Conservation (phyloP, 495 filamentous ascomycete genomes). For the Penicillium flavigenum region DNA sequence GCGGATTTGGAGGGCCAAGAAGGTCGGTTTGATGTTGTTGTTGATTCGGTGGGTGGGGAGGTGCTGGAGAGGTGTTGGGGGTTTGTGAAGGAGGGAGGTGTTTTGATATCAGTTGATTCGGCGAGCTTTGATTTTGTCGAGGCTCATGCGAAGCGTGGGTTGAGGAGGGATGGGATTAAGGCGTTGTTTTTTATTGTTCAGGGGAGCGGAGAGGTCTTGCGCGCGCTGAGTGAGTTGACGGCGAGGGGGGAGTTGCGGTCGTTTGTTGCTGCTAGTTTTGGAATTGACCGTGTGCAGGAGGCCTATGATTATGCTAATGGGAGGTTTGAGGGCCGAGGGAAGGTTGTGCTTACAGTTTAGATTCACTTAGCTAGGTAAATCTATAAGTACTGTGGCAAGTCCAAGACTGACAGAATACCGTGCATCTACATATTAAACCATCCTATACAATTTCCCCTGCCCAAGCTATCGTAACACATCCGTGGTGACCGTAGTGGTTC, state of each 20-base stretch:
- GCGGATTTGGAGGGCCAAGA: constrained; percentile 5
- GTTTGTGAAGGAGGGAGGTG: constrained; percentile 21
- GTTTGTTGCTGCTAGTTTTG: constrained; percentile 30
- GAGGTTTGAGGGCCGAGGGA: constrained; percentile 26
- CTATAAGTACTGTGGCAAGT: not conserved
- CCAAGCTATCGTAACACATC: not conserved
- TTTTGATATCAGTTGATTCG: constrained; percentile 36
- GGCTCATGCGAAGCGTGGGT: constrained; percentile 34
- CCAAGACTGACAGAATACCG: too few species aligned
- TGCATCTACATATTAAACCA: not conserved
- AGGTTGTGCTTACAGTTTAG: constrained; percentile 29
- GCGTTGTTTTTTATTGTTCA: constrained; percentile 38
- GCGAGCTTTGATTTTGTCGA: constrained; percentile 34
- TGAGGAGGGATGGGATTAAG: constrained; percentile 22
- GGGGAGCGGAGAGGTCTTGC: constrained; percentile 20
- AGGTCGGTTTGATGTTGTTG: constrained; percentile 31
- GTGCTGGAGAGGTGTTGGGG: constrained; percentile 29
- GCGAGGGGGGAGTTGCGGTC: constrained; percentile 21
- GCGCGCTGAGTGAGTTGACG: constrained; percentile 21
- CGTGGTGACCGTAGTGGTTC: too few species aligned
- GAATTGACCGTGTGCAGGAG: constrained; percentile 24
- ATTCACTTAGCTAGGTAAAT: not conserved
- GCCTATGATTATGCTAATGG: constrained; percentile 37
- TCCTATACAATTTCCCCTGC: not conserved
- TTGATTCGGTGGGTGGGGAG: constrained; percentile 38